phyloP scores from a whole-genome alignment of 2,329 filamentous ascomycete species.

The Fusarium piperis region DNA sequence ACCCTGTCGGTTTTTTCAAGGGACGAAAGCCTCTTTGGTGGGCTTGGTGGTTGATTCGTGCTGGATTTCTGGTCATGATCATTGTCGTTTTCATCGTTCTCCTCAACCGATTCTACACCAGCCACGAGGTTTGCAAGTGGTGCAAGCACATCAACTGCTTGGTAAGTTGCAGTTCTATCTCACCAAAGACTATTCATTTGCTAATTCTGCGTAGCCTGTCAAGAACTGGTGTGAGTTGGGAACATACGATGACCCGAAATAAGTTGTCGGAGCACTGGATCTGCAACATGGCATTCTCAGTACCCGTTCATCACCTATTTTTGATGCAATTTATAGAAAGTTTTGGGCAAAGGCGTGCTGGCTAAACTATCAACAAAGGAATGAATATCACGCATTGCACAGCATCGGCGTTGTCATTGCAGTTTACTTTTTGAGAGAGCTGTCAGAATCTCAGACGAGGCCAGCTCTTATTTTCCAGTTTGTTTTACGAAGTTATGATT shows the following conservation, averaged over 20 bases:
- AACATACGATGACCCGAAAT: constrained; percentile 42
- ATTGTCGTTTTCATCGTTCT: constrained; percentile 87
- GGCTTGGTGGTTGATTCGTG: constrained; percentile 93
- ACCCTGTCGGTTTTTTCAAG: constrained; percentile 84
- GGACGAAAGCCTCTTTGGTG: constrained; percentile 95
- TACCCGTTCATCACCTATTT: neutral
- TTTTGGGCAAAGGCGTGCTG: constrained; percentile 20
- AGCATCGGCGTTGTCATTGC: constrained; percentile 48
- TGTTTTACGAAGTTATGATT: constrained; percentile 33
- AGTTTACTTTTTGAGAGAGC: constrained; percentile 13
- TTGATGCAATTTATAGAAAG: constrained; percentile 1
- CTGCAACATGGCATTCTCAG: neutral
- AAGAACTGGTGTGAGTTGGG: constrained; percentile 73
- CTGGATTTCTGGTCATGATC: constrained; percentile 79
- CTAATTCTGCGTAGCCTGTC: constrained; percentile 60
- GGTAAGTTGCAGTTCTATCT: constrained; percentile 66
- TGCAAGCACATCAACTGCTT: constrained; percentile 96
- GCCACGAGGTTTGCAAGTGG: constrained; percentile 80
- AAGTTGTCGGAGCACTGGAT: neutral
- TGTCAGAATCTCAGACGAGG: neutral
- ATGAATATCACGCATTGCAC: constrained; percentile 39
- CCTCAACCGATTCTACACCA: constrained; percentile 88
- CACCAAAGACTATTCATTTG: neutral
- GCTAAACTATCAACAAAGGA: constrained; percentile 8
- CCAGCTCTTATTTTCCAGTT: constrained; percentile 2